A percentile compares a stretch with the other conserved stretches of the same genome.
Evolutionary conservation across 2,329 filamentous ascomycete genomes (phyloP).

Genomic region (Cordyceps tenuipes): DNA sequence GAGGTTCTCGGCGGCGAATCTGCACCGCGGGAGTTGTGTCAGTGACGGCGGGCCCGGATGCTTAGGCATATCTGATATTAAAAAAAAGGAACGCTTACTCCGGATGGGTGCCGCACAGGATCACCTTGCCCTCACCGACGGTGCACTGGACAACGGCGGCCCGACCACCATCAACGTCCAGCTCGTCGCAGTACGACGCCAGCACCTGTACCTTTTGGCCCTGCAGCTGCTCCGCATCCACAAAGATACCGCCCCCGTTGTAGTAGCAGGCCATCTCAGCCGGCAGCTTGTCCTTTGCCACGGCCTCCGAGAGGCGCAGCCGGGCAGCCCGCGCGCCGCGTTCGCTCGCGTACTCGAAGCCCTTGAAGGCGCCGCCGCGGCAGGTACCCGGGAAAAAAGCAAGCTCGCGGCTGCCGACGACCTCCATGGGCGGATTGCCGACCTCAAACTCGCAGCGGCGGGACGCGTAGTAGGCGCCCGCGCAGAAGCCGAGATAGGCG

Average conservation of each 20-base stretch:
- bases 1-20: slow-evolving; percentile 76
- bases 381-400: slow-evolving; percentile 82
- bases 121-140: slow-evolving; percentile 67
- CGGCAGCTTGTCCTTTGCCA: slow-evolving; percentile 48
- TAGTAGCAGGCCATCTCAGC: slow-evolving; percentile 71
- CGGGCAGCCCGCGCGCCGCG: slow-evolving; percentile 66
- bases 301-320: slow-evolving; percentile 54
- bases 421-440: slow-evolving; percentile 67
- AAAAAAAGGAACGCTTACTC: slow-evolving; percentile 49
- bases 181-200: slow-evolving; percentile 65
- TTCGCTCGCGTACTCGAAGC: slow-evolving; percentile 88
- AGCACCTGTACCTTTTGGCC: slow-evolving; percentile 68
- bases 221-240: slow-evolving; percentile 58
- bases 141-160: slow-evolving; percentile 80
- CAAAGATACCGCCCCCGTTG: slow-evolving; percentile 91
- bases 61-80: neutral
- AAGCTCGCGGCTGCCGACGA: slow-evolving; percentile 76
- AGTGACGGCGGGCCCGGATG: neutral
- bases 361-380: slow-evolving; percentile 76
- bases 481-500: slow-evolving; percentile 83
- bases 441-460: slow-evolving; percentile 85
- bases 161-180: slow-evolving; percentile 69
- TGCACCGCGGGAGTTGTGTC: slow-evolving; percentile 27
- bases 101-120: slow-evolving; percentile 84
- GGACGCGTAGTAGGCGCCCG: slow-evolving; percentile 86